Conservation (phyloP, 2,329 filamentous ascomycete genomes). For the Remersonia thermophila region DNA sequence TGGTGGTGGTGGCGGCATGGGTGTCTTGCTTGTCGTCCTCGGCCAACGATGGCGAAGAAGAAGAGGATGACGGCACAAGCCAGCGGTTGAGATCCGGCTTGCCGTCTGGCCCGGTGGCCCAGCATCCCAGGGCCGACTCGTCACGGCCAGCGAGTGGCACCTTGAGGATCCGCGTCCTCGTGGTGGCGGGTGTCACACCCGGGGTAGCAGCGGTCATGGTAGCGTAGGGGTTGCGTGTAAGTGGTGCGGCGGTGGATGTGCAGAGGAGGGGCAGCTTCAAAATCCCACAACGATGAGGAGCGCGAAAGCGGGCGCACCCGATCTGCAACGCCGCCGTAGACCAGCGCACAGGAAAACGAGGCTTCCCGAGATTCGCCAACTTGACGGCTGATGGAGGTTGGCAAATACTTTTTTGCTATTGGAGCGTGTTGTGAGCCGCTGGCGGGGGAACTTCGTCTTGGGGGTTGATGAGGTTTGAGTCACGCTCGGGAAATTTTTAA, state of each 20-base stretch:
- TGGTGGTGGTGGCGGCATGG: not conserved
- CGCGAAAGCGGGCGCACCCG: no score
- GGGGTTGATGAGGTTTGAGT: conserved; percentile 3
- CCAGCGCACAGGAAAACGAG: conserved; percentile 11
- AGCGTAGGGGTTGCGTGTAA: conserved; percentile 2
- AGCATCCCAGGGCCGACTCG: conserved; percentile 10
- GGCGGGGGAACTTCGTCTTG: no score
- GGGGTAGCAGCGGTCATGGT: conserved; percentile 1
- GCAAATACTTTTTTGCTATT: not conserved
- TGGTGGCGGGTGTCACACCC: conserved; percentile 6
- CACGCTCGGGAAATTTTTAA: conserved; percentile 14
- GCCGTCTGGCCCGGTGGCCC: conserved; percentile 7
- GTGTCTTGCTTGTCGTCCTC: no score
- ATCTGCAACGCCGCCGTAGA: conserved; percentile 4
- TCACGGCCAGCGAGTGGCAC: conserved; percentile 13
- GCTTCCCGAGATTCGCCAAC: conserved; percentile 5
- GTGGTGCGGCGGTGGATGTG: no score
- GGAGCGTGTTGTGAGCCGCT: no score
- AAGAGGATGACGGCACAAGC: conserved; percentile 22
- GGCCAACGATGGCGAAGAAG: not conserved
- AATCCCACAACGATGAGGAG: no score
- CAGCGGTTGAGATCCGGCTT: conserved; percentile 27
- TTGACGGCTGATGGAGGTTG: not conserved
- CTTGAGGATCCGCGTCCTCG: conserved; percentile 20
- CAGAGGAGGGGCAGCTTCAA: no score